Evolutionary conservation across 139 green algal species (phyloP), one percentile per base, ranked within the genome.

Genomic region (Coelastrella sp.): DNA sequence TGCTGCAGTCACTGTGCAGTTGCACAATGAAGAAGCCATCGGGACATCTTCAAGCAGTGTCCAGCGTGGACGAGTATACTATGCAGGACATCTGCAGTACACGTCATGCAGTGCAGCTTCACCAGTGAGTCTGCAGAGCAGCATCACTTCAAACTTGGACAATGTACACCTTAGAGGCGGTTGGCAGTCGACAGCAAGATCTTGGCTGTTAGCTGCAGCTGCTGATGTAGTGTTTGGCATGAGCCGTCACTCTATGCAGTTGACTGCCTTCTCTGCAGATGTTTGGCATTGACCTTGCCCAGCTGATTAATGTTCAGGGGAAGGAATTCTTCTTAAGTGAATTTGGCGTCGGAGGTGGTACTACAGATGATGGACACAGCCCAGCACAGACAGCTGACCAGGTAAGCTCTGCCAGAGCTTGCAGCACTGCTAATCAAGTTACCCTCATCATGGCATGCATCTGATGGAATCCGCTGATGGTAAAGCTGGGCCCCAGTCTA

Each of bases 271-370:
- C 61, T 61, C 58, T 70, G 58, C 87, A 85, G 80, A 24, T 88
- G 60, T 91, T 91, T 85, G 88, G 88, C 25, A 20, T 91, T 6
- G 49, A 89, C 81, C 66, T 91, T 6, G 24, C 24, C 17, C 35
- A 91, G 57, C 72, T 91, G 12, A 79, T 87, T 4, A 89, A 78
- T 12, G 17, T 24, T 6, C 35, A 66, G 7, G 57, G 70, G 57
- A 91, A 88, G 59, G 65, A 92, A 49, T 25, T 95, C 0, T 27
- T 91, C 20, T 95, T 81, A 72, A 91, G 80, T n/a, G 93, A 95
- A 87, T 95, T 93, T 91, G 93, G 93, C 19, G 73, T 95, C 4
- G 93, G 93, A 4, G 93, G 93, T 24, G 93, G 92, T 74, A 66
- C 56, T 15, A 79, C 35, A 11, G 57, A 78, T 19, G 61, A 81